These are phyloP conservation scores for Neurospora sp. DNA, from an alignment of 495 filamentous ascomycete genomes.

Conservation along the genomic window DNA sequence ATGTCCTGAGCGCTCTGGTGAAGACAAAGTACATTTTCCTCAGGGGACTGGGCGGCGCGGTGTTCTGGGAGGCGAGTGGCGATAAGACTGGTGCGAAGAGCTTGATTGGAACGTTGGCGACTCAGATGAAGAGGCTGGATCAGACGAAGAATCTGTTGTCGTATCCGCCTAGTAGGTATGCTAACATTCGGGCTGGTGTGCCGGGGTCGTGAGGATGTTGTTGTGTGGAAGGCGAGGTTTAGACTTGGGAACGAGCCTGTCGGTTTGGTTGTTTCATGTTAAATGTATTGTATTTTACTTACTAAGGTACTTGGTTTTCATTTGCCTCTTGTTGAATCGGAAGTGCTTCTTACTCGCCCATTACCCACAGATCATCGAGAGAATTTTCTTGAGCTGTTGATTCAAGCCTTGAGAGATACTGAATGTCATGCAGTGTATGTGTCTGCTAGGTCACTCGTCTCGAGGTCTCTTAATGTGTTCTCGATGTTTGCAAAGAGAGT, in stretches of 20 bases:
- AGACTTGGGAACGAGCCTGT: not conserved
- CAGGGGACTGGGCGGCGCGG: constrained; percentile 61
- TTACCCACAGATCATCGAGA: not conserved
- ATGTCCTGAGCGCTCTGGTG: constrained; percentile 39
- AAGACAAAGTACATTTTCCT: constrained; percentile 59
- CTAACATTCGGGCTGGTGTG: constrained; percentile 51
- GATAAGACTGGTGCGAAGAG: constrained; percentile 54
- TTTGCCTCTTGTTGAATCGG: not conserved
- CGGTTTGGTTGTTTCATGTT: not conserved
- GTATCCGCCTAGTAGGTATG: constrained; percentile 62
- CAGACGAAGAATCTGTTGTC: constrained; percentile 47
- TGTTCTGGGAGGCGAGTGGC: constrained; percentile 85
- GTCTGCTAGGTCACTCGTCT: not conserved
- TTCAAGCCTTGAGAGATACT: not conserved
- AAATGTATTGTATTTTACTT: not conserved
- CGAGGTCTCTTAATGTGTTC: not conserved
- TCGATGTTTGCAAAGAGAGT: not conserved
- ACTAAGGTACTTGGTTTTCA: not conserved
- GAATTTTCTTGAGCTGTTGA: not conserved
- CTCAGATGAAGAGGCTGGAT: constrained; percentile 44
- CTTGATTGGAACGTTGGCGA: constrained; percentile 52
- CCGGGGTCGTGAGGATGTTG: constrained; percentile 5
- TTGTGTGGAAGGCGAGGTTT: not conserved
- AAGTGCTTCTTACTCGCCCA: not conserved
- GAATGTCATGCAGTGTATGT: not conserved